Conservation (phyloP, 768 basidiomycete genomes). For the Mycena kentingensis region DNA sequence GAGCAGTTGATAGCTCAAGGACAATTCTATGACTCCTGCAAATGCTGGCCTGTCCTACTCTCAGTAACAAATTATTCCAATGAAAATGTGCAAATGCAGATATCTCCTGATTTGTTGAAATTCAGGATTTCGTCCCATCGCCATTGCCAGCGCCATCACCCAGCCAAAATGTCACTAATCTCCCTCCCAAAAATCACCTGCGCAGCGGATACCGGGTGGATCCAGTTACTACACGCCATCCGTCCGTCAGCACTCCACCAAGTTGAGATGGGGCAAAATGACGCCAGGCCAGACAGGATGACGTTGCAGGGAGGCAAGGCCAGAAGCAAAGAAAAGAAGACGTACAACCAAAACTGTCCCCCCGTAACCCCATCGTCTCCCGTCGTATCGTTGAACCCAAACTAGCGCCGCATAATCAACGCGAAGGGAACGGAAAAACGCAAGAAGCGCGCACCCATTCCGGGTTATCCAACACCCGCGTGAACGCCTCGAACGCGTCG, state of each 20-base stretch:
- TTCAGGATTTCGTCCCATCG: no score
- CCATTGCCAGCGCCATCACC: no score
- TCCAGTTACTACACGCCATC: constrained; percentile 5
- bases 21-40: no score
- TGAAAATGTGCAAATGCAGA: no score
- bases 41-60: no score
- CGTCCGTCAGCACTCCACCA: constrained; percentile 2
- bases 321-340: no score
- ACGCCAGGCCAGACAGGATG: background rate
- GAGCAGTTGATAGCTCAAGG: no score
- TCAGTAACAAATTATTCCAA: no score
- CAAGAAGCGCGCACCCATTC: constrained; percentile 31
- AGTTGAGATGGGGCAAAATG: background rate
- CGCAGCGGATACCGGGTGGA: constrained; percentile 11
- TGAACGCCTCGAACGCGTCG: constrained; percentile 34
- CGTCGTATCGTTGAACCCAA: background rate
- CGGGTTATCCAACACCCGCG: constrained; percentile 33
- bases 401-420: background rate
- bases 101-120: no score
- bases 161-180: no score
- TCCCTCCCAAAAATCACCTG: constrained; percentile 9
- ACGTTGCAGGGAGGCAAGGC: background rate
- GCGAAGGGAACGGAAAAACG: constrained; percentile 33
- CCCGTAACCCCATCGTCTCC: constrained; percentile 7
- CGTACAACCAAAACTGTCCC: constrained; percentile 13